Conservation (phyloP, 352 stramenopile species). For the Globisporangium sylvaticum region DNA sequence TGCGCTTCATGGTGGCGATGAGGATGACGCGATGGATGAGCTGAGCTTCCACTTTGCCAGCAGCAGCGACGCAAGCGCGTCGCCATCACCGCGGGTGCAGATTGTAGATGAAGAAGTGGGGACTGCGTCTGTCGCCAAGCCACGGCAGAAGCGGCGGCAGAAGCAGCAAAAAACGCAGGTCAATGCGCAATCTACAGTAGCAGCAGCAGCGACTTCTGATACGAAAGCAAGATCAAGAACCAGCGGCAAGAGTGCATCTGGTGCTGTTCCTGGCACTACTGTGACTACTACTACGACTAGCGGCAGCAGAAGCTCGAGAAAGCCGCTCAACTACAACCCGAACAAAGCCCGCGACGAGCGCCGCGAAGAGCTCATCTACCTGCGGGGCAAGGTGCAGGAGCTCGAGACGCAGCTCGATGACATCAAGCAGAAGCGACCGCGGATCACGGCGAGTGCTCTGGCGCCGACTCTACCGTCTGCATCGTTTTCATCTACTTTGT, state of each 20-base stretch:
- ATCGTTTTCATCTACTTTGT: not conserved
- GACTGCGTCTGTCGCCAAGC: not conserved
- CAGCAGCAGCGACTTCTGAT: not conserved
- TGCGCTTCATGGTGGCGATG: not conserved
- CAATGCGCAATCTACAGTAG: not conserved
- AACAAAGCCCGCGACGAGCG: constrained; percentile 44
- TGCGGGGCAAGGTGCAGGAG: constrained; percentile 35
- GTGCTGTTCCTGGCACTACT: no score
- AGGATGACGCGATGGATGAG: not conserved
- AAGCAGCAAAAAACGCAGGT: not conserved
- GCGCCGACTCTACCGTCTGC: not conserved
- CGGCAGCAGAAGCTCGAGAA: not conserved
- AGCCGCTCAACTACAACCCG: constrained; percentile 32
- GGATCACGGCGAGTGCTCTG: not conserved
- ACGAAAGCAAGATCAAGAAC: not conserved
- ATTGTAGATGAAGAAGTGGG: not conserved
- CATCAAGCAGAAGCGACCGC: not conserved
- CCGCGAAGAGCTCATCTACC: constrained; percentile 34
- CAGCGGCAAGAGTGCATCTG: not conserved
- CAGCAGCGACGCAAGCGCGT: not conserved
- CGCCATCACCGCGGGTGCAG: not conserved
- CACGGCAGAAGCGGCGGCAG: not conserved
- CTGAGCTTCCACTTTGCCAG: not conserved
- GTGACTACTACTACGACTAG: not conserved
- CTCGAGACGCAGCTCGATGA: constrained; percentile 32